Conservation (phyloP, 352 stramenopile genomes). For the Achlya hypogyna region DNA sequence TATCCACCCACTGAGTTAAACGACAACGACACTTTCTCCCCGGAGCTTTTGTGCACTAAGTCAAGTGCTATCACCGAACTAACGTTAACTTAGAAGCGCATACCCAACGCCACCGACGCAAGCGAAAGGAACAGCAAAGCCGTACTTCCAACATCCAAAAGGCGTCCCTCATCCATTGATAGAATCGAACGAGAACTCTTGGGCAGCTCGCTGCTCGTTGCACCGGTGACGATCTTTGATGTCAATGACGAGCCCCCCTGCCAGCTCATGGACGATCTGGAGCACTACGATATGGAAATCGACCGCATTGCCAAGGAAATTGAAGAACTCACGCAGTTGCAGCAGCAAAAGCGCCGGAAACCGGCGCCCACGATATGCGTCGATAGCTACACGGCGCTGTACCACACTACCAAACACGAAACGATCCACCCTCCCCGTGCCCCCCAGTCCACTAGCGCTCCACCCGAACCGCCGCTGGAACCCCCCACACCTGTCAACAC, state of each 20-base stretch:
- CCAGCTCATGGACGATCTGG: neutral
- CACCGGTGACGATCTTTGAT: neutral
- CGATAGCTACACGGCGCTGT: neutral
- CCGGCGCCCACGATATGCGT: neutral
- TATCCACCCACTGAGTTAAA: too few relatives aligned
- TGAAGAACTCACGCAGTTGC: neutral
- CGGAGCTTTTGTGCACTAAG: too few relatives aligned
- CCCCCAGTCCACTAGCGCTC: too few relatives aligned
- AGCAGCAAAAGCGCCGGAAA: neutral
- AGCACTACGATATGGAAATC: slow-evolving; percentile 3
- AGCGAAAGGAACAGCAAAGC: too few relatives aligned
- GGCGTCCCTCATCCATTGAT: neutral
- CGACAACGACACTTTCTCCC: too few relatives aligned
- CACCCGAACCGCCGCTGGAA: too few relatives aligned
- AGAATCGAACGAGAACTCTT: neutral
- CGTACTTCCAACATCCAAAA: too few relatives aligned
- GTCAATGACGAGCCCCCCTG: neutral
- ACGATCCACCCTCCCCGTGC: neutral
- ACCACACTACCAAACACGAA: neutral
- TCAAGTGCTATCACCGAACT: too few relatives aligned
- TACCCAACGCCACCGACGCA: too few relatives aligned
- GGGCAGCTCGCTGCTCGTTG: neutral
- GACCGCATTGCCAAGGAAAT: neutral
- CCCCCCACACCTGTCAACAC: too few relatives aligned
- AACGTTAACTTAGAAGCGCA: too few relatives aligned